Evolutionary conservation across 805 yeast species (phyloP), one percentile per base, ranked within the genome.

Genomic region (Barnettozyma californica): DNA sequence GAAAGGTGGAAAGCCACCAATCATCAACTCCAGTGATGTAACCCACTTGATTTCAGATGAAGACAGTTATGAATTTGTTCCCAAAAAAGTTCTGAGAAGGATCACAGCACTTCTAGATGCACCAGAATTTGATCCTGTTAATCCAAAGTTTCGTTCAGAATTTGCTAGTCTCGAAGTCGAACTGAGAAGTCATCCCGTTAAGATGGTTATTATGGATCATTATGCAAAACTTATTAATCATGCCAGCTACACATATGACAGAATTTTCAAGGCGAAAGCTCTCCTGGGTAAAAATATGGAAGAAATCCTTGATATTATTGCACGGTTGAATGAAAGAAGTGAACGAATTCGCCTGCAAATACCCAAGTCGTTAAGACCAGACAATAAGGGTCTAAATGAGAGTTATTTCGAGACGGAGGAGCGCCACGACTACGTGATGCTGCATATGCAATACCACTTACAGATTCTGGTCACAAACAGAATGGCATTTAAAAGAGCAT

Each of bases 1-100:
- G 47, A 71, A 73, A 45, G 57, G 70, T 41, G 83, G 84, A 1
- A 71, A 72, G 45, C 74, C 82, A 2, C 76, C 83, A 0, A 56
- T 72, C 31, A 64, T 78, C 34, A 67, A 68, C 53, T 69, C 65
- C 43, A 51, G 51, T 9, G 81, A 77, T 54, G 60, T 59, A 1
- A 56, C 61, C 2, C 48, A 48, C 37, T 27, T 45, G 2, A 20
- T 36, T 10, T 36, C 48, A 4, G 46, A 45, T 18, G 46, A 42
- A 9, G 40, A 45, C 25, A 35, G 48, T 19, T 46, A 37, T 38
- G 45, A 42, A 20, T 55, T 54, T 5, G 51, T 57, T 19, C 36
- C 50, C 9, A 37, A 49, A 2, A 44, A 46, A 6, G 49, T 48
- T 21, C 37, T 44, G 39, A 53, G 48, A 11, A 48, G 44, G 9